phyloP scores from a whole-genome alignment of 2,329 filamentous ascomycete genomes.

The Aspergillus alliaceus region DNA sequence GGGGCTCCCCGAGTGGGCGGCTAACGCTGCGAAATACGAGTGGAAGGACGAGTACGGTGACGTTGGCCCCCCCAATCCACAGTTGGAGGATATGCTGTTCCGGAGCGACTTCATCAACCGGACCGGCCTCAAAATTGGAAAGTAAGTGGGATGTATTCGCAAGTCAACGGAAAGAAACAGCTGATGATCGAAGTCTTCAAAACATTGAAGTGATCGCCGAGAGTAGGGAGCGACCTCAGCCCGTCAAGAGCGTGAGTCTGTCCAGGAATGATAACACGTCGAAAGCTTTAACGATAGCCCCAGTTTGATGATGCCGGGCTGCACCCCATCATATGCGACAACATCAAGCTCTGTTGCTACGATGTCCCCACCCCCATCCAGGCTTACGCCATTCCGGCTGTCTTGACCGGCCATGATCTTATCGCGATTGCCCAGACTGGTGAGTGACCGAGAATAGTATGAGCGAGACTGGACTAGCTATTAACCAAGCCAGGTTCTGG shows the following conservation, averaged over 20 bases:
- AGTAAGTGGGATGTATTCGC: conserved; percentile 46
- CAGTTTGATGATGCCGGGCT: conserved; percentile 75
- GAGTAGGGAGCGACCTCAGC: conserved; percentile 47
- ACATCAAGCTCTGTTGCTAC: conserved; percentile 73
- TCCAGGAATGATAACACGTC: not conserved
- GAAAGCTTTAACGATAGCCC: not conserved
- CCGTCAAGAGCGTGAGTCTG: conserved; percentile 52
- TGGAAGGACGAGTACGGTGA: conserved; percentile 87
- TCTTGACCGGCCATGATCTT: conserved; percentile 74
- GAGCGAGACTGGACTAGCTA: no score
- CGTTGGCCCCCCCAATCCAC: conserved; percentile 68
- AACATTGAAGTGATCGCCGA: conserved; percentile 54
- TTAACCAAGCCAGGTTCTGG: conserved; percentile 70
- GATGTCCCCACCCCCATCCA: conserved; percentile 80
- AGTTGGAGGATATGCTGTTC: conserved; percentile 77
- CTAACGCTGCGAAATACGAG: conserved; percentile 69
- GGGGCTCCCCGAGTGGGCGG: conserved; percentile 48
- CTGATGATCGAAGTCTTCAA: conserved; percentile 37
- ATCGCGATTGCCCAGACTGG: conserved; percentile 92
- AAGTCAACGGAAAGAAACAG: not conserved
- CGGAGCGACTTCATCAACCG: conserved; percentile 52
- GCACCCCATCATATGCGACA: conserved; percentile 79
- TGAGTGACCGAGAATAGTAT: conserved; percentile 47
- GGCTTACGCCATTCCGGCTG: conserved; percentile 76
- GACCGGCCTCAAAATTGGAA: conserved; percentile 64